phyloP scores from a whole-genome alignment of 1,284 basidiomycete species.

The Ustilago xerochloae region DNA sequence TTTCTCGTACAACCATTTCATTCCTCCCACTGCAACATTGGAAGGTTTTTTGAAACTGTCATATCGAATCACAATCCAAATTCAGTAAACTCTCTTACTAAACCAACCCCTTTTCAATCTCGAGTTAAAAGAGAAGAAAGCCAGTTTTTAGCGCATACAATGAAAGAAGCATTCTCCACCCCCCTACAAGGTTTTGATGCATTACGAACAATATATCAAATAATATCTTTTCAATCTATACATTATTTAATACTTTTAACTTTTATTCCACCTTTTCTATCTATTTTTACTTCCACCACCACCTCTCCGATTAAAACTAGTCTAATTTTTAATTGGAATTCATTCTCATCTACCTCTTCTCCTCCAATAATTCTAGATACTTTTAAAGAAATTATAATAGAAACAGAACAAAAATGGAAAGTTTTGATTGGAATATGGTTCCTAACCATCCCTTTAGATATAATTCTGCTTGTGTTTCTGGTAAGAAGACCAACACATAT shows the following conservation, averaged over 20 bases:
- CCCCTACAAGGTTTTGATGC: slow-evolving; percentile 48
- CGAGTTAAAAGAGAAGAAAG: not conserved
- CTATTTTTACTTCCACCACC: slow-evolving; percentile 80
- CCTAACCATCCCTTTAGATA: slow-evolving; percentile 64
- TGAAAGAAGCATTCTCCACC: slow-evolving; percentile 46
- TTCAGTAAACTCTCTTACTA: no score
- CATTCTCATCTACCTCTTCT: no score
- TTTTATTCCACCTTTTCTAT: slow-evolving; percentile 82
- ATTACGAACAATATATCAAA: slow-evolving; percentile 72
- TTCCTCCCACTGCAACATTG: no score
- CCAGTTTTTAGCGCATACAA: slow-evolving; percentile 3
- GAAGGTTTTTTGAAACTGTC: no score
- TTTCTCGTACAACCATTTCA: no score
- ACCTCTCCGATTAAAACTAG: no score
- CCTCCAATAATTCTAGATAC: no score
- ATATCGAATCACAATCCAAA: no score
- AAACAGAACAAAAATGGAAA: no score
- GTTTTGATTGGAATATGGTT: slow-evolving; percentile 28
- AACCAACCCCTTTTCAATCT: not conserved
- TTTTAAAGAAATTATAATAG: no score
- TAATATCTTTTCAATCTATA: slow-evolving; percentile 87
- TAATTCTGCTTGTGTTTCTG: slow-evolving; percentile 85
- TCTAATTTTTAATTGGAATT: slow-evolving; percentile 31
- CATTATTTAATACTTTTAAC: slow-evolving; percentile 90
- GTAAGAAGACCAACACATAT: slow-evolving; percentile 90